Evolutionary conservation across 2,329 filamentous ascomycete genomes (phyloP).

Genomic region (Phialemoniopsis sp.): DNA sequence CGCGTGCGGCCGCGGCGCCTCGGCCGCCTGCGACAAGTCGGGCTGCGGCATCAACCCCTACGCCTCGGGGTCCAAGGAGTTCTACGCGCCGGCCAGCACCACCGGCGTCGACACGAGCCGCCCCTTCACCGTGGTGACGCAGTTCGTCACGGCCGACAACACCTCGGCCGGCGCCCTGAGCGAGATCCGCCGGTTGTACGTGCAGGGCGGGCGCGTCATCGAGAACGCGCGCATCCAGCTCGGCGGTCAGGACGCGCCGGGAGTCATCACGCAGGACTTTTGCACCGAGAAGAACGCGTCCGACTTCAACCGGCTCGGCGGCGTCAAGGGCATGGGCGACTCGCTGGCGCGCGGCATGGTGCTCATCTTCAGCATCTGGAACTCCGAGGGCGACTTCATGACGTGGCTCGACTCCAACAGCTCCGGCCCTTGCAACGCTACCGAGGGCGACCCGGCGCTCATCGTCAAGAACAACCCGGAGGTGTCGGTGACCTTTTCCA

Average conservation of each 20-base stretch:
- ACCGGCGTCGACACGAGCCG: slow-evolving; percentile 17
- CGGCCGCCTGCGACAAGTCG: slow-evolving; percentile 22
- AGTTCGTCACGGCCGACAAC: slow-evolving; percentile 31
- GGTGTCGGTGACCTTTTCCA: slow-evolving; percentile 48
- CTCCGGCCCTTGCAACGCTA: slow-evolving; percentile 48
- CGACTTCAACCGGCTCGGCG: slow-evolving; percentile 21
- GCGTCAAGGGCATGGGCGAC: slow-evolving; percentile 18
- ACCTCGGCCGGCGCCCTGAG: slow-evolving; percentile 22
- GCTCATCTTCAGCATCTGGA: slow-evolving; percentile 51
- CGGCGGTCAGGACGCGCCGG: not conserved
- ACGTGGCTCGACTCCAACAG: slow-evolving; percentile 49
- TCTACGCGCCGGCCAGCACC: slow-evolving; percentile 14
- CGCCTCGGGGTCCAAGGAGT: slow-evolving; percentile 16
- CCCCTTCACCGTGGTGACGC: slow-evolving; percentile 37
- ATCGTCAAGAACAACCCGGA: slow-evolving; percentile 38
- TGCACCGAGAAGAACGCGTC: slow-evolving; percentile 7
- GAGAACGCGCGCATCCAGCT: slow-evolving; percentile 25
- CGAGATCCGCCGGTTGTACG: slow-evolving; percentile 42
- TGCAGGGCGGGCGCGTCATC: slow-evolving; percentile 40
- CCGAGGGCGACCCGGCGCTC: slow-evolving; percentile 45
- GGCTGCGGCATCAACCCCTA: slow-evolving; percentile 30
- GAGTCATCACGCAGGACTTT: slow-evolving; percentile 14
- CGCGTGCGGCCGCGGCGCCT: slow-evolving; percentile 9
- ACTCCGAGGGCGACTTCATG: slow-evolving; percentile 48
- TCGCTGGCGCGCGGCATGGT: slow-evolving; percentile 47